Percentiles rank a stretch among this genome's conserved stretches.
These are phyloP conservation scores for Pseudocercospora fijiensis DNA, from an alignment of 2,329 filamentous ascomycete species.

Conservation along the genomic window DNA sequence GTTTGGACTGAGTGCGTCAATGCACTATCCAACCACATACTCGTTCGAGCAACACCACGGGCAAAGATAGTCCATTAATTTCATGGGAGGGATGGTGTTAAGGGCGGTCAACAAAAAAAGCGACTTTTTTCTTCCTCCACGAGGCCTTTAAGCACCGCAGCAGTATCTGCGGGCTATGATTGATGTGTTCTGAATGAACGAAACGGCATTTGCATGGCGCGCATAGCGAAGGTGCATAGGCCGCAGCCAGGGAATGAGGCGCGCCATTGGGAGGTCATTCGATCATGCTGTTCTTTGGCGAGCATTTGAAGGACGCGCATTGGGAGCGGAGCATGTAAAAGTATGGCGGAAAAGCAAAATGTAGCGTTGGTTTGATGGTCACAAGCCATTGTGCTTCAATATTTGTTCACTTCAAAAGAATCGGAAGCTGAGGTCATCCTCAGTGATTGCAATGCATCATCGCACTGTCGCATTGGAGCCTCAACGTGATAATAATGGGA, in stretches of 20 bases:
- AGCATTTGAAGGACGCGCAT: background rate
- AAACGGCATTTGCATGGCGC: slow-evolving; percentile 7
- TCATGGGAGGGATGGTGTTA: background rate
- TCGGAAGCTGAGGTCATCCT: background rate
- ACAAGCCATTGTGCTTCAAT: background rate
- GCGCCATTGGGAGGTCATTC: background rate
- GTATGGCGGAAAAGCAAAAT: background rate
- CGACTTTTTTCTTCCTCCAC: slow-evolving; percentile 1
- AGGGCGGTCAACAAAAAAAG: slow-evolving; percentile 4
- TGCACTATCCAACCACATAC: slow-evolving; percentile 49
- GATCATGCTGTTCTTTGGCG: background rate
- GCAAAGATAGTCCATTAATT: slow-evolving; percentile 11
- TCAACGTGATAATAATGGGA: background rate
- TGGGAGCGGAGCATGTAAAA: background rate
- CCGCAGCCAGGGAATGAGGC: background rate
- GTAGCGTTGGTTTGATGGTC: background rate
- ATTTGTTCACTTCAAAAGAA: background rate
- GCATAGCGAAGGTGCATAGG: slow-evolving; percentile 21
- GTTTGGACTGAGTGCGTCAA: slow-evolving; percentile 88
- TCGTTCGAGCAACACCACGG: slow-evolving; percentile 28
- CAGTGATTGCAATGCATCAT: background rate
- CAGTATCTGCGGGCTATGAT: slow-evolving; percentile 22
- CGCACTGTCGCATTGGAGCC: background rate
- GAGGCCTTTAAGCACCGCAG: slow-evolving; percentile 19
- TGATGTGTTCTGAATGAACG: slow-evolving; percentile 8